phyloP scores from a whole-genome alignment of 2,329 filamentous ascomycete species.

The Cladophialophora bantiana region DNA sequence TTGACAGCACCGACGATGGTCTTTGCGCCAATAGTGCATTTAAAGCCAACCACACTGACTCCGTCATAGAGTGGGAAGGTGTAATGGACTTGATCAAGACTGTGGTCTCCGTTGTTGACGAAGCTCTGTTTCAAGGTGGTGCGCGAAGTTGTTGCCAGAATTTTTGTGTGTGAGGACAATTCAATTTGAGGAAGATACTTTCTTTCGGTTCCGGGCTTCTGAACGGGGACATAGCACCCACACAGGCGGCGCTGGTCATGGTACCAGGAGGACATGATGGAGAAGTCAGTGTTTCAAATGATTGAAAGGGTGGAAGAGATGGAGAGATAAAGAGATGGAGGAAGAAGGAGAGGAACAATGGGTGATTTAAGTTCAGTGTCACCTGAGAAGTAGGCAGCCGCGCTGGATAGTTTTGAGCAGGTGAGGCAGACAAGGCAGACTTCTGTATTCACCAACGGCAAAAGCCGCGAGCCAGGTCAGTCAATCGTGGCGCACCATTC shows the following conservation, averaged over 20 bases:
- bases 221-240: constrained; percentile 32
- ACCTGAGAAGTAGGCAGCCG: not conserved
- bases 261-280: not conserved
- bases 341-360: too few species aligned
- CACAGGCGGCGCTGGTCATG: constrained; percentile 14
- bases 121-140: constrained; percentile 67
- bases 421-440: not conserved
- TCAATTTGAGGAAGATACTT: constrained; percentile 66
- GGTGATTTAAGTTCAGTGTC: too few species aligned
- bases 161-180: constrained; percentile 65
- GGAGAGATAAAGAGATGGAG: too few species aligned
- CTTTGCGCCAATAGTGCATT: constrained; percentile 67
- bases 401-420: not conserved
- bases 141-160: constrained; percentile 62
- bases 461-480: not conserved
- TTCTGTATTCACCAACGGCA: not conserved
- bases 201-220: constrained; percentile 37
- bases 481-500: not conserved
- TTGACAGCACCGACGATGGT: constrained; percentile 68
- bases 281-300: not conserved
- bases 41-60: constrained; percentile 72
- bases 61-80: constrained; percentile 76
- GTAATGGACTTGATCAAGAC: constrained; percentile 66
- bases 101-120: constrained; percentile 57
- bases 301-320: not conserved